phyloP scores from a whole-genome alignment of 2,329 filamentous ascomycete genomes.

The Thermothelomyces thermophilus region DNA sequence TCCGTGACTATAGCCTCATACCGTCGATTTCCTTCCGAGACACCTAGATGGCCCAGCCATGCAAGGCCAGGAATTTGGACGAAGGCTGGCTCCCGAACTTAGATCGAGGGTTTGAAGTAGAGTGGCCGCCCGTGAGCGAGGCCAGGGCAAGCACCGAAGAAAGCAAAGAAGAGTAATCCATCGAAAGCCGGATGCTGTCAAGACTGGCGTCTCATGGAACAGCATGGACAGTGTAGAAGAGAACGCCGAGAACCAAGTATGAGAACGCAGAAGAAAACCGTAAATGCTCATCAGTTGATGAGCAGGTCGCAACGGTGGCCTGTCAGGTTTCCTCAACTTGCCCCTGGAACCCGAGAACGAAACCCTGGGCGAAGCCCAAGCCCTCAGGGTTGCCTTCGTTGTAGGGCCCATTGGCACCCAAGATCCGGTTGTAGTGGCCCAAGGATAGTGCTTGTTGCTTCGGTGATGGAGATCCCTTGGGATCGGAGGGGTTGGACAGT shows the following conservation, averaged over 20 bases:
- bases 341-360: neutral
- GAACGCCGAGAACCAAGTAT: slow-evolving; percentile 2
- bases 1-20: neutral
- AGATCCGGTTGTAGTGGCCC: no score
- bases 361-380: neutral
- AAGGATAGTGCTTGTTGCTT: no score
- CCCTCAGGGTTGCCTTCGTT: neutral
- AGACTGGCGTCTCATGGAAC: neutral
- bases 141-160: neutral
- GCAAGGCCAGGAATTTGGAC: no score
- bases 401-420: no score
- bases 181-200: neutral
- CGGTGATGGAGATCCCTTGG: no score
- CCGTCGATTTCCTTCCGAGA: neutral
- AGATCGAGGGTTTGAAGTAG: no score
- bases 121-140: neutral
- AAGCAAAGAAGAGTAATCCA: slow-evolving; percentile 2
- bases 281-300: neutral
- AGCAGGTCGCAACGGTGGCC: neutral
- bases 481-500: neutral
- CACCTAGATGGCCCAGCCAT: no score
- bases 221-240: neutral
- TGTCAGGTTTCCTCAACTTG: neutral
- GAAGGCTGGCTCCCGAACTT: no score
- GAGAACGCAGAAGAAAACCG: neutral